Evolutionary conservation across 139 green algal species (phyloP).

Genomic region (Spirogloea muscicola): DNA sequence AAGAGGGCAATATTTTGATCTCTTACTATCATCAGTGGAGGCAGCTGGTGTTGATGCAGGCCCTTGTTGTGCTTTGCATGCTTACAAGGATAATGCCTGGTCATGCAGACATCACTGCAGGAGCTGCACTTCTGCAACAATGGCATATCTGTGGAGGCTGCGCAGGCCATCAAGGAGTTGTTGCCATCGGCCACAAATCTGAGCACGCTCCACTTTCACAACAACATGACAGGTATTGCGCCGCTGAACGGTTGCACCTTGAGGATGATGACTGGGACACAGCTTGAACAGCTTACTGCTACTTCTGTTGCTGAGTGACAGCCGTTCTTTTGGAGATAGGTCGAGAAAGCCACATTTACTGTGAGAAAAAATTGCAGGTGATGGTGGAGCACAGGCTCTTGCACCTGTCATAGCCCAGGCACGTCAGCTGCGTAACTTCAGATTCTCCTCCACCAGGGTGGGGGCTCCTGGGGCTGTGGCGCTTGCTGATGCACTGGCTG

Average conservation of each 20-base stretch:
- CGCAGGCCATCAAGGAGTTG: conserved; percentile 13
- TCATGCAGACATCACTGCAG: conserved; percentile 19
- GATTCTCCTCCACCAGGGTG: conserved; percentile 72
- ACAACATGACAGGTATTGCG: conserved; percentile 93
- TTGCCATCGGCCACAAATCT: conserved; percentile 2
- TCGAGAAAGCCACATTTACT: too few relatives aligned
- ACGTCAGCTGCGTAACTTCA: conserved; percentile 77
- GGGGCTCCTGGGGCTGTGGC: conserved; percentile 45
- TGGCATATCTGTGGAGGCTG: conserved; percentile 33
- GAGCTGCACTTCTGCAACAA: conserved; percentile 50
- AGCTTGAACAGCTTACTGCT: too few relatives aligned
- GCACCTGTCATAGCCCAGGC: conserved; percentile 62
- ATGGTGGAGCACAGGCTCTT: conserved; percentile 61
- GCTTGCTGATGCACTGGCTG: conserved; percentile 13
- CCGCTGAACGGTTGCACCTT: too few relatives aligned
- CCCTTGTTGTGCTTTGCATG: too few relatives aligned
- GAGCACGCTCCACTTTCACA: conserved; percentile 76
- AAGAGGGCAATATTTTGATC: too few relatives aligned
- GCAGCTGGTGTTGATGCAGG: too few relatives aligned
- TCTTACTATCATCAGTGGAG: too few relatives aligned
- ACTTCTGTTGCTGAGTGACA: too few relatives aligned
- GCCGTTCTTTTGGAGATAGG: too few relatives aligned
- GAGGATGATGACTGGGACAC: too few relatives aligned
- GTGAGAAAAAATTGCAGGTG: conserved; percentile 29
- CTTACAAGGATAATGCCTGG: too few relatives aligned